These are phyloP conservation scores for Arthrobotrys conoides DNA, from an alignment of 2,329 filamentous ascomycete species.

Conservation along the genomic window DNA sequence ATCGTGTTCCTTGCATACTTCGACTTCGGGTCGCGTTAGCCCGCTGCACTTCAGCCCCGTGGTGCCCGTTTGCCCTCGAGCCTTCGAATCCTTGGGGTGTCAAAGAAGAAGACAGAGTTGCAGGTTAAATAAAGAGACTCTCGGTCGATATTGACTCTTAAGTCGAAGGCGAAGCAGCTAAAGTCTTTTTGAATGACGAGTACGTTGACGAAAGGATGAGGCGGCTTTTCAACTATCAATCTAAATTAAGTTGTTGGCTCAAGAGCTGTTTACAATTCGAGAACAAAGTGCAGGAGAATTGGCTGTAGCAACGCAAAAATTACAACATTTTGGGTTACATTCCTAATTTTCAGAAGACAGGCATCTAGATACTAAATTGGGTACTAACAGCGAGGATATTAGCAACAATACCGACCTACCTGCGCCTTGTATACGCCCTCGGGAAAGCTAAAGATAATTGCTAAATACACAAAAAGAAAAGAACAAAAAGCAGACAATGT, in stretches of 20 bases:
- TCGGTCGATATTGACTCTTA: not conserved
- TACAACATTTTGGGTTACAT: constrained; percentile 8
- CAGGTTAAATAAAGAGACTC: not conserved
- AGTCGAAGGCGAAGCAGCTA: not conserved
- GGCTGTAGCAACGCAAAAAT: constrained; percentile 34
- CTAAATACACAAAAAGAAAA: not conserved
- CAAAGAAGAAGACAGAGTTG: constrained; percentile 57
- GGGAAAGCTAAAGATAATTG: not conserved
- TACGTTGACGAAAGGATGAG: constrained; percentile 14
- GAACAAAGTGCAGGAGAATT: too few relatives aligned
- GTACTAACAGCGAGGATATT: not conserved
- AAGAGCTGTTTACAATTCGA: too few relatives aligned
- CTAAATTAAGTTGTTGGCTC: too few relatives aligned
- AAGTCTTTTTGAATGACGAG: not conserved
- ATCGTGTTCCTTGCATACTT: constrained; percentile 56
- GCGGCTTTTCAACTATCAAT: constrained; percentile 1
- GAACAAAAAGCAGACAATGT: not conserved
- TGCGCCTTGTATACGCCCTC: not conserved
- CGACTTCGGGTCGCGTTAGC: constrained; percentile 8
- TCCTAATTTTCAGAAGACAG: not conserved
- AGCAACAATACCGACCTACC: not conserved
- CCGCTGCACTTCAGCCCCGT: constrained; percentile 53
- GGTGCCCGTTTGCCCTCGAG: constrained; percentile 9
- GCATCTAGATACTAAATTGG: not conserved
- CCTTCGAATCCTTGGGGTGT: not conserved